Conservation (phyloP, 2,329 filamentous ascomycete species). For the Colletotrichum tropicicola region DNA sequence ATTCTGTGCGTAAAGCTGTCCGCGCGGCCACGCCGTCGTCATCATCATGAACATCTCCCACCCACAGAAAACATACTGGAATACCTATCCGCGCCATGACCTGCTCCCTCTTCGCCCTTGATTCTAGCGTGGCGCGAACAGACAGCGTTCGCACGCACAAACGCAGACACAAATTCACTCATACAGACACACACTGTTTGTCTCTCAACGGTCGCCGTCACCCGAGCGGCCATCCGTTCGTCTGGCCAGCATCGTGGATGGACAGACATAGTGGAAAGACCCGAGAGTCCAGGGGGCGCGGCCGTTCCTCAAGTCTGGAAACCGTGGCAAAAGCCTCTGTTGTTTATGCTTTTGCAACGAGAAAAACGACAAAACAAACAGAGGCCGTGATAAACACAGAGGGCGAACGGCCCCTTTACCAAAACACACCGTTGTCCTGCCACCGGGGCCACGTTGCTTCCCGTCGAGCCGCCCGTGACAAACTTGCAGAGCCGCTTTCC, state of each 20-base stretch:
- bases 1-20: neutral
- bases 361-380: no score
- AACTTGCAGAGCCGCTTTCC: neutral
- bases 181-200: neutral
- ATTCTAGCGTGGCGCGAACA: conserved; percentile 15
- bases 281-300: no score
- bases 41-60: neutral
- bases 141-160: conserved; percentile 7
- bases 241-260: no score
- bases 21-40: neutral
- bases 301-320: no score
- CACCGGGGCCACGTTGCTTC: conserved; percentile 14
- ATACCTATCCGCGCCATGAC: neutral
- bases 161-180: neutral
- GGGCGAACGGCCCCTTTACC: neutral
- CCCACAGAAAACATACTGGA: no score
- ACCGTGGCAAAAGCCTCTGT: neutral
- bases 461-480: neutral
- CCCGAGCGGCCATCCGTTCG: no score
- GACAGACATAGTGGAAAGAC: no score
- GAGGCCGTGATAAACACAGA: neutral
- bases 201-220: no score
- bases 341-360: conserved; percentile 6
- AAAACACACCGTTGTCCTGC: conserved; percentile 12
- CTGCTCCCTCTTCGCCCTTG: neutral